A percentile compares a stretch with the other conserved stretches of the same genome.
Conservation (phyloP, 495 filamentous ascomycete species). For the Saxophila tyrrhenica region DNA sequence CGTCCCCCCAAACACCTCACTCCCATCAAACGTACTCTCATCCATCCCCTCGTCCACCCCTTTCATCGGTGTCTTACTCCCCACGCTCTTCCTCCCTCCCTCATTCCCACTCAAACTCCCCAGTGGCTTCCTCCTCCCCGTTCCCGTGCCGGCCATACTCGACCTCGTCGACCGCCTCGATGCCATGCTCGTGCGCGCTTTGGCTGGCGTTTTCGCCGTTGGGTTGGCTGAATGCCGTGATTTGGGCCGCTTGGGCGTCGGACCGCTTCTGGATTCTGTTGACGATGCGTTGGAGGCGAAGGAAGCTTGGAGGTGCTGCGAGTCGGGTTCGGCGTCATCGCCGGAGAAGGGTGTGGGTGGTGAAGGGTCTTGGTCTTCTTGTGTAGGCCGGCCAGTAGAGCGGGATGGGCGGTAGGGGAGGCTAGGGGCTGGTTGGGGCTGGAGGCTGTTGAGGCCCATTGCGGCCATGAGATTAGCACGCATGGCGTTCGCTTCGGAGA, state of each 20-base stretch:
- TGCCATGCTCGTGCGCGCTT: slow-evolving; percentile 3
- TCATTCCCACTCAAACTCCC: background rate
- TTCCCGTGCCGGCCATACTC: background rate
- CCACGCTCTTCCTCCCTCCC: background rate
- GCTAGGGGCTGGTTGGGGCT: background rate
- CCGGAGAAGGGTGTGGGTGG: slow-evolving; percentile 1
- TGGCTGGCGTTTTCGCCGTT: background rate
- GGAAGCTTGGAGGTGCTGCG: slow-evolving; percentile 9
- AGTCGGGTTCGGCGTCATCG: background rate
- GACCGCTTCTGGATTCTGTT: slow-evolving; percentile 17
- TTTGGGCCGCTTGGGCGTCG: slow-evolving; percentile 27
- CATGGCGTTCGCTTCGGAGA: slow-evolving; percentile 16
- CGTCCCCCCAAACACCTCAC: slow-evolving; percentile 6
- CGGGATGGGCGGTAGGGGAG: background rate
- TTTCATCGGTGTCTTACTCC: slow-evolving; percentile 2
- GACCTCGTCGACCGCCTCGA: background rate
- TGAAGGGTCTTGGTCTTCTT: background rate
- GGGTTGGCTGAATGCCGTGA: slow-evolving; percentile 13
- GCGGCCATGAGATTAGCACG: slow-evolving; percentile 16
- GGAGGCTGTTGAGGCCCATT: slow-evolving; percentile 5
- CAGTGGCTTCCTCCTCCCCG: slow-evolving; percentile 5
- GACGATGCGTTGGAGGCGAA: slow-evolving; percentile 23
- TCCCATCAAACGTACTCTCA: slow-evolving; percentile 5
- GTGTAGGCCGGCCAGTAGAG: background rate
- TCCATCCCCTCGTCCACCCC: background rate